Conservation (phyloP, 106 monocot species). For the Apostasia ramifera region DNA sequence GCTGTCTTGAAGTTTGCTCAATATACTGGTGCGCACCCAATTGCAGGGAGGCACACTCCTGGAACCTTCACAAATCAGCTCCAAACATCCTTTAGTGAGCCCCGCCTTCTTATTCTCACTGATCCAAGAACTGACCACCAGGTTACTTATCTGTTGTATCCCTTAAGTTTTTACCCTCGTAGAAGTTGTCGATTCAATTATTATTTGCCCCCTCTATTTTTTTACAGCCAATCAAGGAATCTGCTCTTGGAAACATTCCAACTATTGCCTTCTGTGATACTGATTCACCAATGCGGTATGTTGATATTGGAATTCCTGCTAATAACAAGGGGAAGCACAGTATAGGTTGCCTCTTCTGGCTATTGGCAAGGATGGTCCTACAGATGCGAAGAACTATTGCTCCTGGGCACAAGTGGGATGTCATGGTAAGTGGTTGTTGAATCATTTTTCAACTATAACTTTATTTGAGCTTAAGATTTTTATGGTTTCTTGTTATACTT, state of each 20-base stretch:
- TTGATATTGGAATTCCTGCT: constrained; percentile 69
- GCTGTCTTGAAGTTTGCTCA: constrained; percentile 68
- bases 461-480: no score
- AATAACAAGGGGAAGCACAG: constrained; percentile 66
- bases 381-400: constrained; percentile 58
- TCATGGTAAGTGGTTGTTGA: constrained; percentile 31
- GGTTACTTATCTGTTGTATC: constrained; percentile 7
- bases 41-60: constrained; percentile 38
- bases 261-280: constrained; percentile 76
- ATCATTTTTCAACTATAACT: no score
- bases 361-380: constrained; percentile 59
- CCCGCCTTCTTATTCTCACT: constrained; percentile 19
- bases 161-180: neutral
- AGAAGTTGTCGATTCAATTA: neutral
- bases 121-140: constrained; percentile 63
- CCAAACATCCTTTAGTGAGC: constrained; percentile 21
- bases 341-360: constrained; percentile 58
- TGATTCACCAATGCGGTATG: constrained; percentile 69
- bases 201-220: neutral
- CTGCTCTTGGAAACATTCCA: constrained; percentile 61
- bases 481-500: no score
- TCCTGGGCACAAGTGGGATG: constrained; percentile 63
- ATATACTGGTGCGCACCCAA: constrained; percentile 58
- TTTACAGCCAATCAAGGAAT: constrained; percentile 63
- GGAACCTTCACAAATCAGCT: constrained; percentile 24